Conservation (phyloP, 2,329 filamentous ascomycete species). For the Aspergillus sp. region DNA sequence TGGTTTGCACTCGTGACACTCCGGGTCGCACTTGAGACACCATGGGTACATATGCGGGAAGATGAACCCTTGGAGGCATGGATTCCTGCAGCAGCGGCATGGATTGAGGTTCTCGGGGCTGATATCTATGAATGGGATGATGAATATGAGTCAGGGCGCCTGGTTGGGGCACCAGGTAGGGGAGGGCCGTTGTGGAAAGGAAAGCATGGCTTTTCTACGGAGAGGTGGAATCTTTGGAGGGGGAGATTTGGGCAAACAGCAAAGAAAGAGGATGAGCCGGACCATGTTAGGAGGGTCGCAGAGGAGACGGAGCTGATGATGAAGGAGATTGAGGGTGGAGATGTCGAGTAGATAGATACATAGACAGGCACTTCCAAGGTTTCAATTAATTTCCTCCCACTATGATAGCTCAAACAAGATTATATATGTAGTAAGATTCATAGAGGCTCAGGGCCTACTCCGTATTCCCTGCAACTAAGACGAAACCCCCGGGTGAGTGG, state of each 20-base stretch:
- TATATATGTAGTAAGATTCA: too few species aligned
- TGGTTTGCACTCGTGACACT: constrained; percentile 10
- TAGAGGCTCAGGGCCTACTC: too few species aligned
- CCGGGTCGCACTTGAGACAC: constrained; percentile 7
- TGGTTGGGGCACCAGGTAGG: neutral
- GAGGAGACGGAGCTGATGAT: constrained; percentile 12
- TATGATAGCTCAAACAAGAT: too few species aligned
- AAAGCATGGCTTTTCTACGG: constrained; percentile 10
- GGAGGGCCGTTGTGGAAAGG: constrained; percentile 13
- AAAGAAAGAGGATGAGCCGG: neutral
- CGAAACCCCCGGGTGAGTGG: too few species aligned
- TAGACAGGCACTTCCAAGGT: too few species aligned
- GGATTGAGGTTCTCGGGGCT: constrained; percentile 13
- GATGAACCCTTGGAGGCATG: constrained; percentile 1
- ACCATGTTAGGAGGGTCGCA: neutral
- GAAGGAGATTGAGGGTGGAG: constrained; percentile 12
- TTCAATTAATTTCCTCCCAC: too few species aligned
- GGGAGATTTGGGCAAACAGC: constrained; percentile 10
- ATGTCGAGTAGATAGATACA: neutral
- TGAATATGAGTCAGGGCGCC: neutral
- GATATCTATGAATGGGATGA: constrained; percentile 16
- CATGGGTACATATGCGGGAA: neutral
- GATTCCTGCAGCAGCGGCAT: constrained; percentile 11
- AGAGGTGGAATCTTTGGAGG: constrained; percentile 11
- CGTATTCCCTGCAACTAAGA: too few species aligned